Percentiles rank a stretch among this genome's conserved stretches.
These are phyloP conservation scores for Parachaetomium inaequale DNA, from an alignment of 495 filamentous ascomycete genomes.

Conservation along the genomic window DNA sequence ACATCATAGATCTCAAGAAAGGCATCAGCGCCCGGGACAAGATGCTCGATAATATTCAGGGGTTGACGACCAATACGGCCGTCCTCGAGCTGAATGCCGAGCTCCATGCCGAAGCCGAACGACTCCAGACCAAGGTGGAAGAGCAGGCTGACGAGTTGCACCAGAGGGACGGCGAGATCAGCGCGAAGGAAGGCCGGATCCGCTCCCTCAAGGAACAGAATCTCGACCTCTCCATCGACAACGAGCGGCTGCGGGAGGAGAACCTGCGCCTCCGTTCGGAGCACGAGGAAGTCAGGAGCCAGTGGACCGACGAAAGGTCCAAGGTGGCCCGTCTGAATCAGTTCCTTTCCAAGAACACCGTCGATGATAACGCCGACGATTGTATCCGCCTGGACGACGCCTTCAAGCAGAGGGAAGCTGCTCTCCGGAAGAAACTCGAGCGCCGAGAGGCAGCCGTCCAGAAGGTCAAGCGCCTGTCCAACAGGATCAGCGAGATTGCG, in stretches of 20 bases:
- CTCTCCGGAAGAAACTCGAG: conserved; percentile 33
- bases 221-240: conserved; percentile 32
- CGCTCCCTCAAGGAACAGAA: conserved; percentile 37
- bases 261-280: conserved; percentile 32
- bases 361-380: conserved; percentile 29
- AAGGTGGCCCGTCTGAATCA: conserved; percentile 33
- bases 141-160: conserved; percentile 23
- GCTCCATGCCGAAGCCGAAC: conserved; percentile 36
- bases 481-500: conserved; percentile 33
- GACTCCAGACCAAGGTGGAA: conserved; percentile 33
- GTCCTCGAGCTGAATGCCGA: conserved; percentile 34
- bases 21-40: conserved; percentile 32
- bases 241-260: conserved; percentile 33
- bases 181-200: conserved; percentile 26
- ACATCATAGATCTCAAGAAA: conserved; percentile 37
- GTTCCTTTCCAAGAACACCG: conserved; percentile 25
- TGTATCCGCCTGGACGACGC: conserved; percentile 33
- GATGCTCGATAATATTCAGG: conserved; percentile 35
- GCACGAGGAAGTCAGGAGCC: conserved; percentile 26
- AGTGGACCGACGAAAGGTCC: conserved; percentile 31
- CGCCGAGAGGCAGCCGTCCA: conserved; percentile 34
- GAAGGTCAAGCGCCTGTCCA: conserved; percentile 34
- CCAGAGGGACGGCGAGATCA: conserved; percentile 28
- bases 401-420: conserved; percentile 34
- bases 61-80: conserved; percentile 33